Base-by-base conservation (phyloP, 805 yeast genomes). In the Kuraishia ogatae region DNA sequence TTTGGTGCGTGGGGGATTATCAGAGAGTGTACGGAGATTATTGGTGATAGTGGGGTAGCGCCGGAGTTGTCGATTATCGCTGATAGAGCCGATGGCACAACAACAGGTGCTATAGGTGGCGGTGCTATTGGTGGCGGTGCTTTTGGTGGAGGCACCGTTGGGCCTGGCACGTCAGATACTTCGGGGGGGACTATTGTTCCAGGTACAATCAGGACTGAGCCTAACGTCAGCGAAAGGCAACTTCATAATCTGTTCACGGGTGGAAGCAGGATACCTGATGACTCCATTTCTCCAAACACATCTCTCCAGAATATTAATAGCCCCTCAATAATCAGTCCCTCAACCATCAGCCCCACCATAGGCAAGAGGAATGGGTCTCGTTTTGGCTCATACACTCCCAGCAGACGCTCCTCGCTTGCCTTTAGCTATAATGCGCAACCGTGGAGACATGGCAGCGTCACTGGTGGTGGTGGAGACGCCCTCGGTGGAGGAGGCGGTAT, bases 1-100 rank as follows among this genome's bases (percentile, higher is more conserved):
- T 82, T 81, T 65, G 97, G 97, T 15, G 96, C 96, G 0, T 92
- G 94, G 87, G 96, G 97, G 11, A 78, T 85, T 28, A 85, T 91
- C 11, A 73, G 96, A 56, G 93, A 87, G 65, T 87, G 93, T 59
- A 67, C 64, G 8, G 58, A 68, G 17, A 56, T 61, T 64, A 64
- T 23, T 61, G 24, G 4, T 17, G 24, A 46, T n/a, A 20, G 19
- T 8, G 20, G 50, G 29, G 10, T 26, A 21, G 43, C 17, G 43
- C 43, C n/a, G n/a, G 43, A 35, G 43, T 15, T 35, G 13, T 35
- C 43, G 17, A 35, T 35, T 28, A 48, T 20, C 10, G 20, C 50
- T 15, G 26, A 19, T 2, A 17, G 5, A 8, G 15, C 35, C 23
- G 6, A 6, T 19, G 26, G 8, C 13, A 26, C 20, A n/a, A n/a